Conservation (phyloP, 257 asterid species). For the Solanum medicagineum region DNA sequence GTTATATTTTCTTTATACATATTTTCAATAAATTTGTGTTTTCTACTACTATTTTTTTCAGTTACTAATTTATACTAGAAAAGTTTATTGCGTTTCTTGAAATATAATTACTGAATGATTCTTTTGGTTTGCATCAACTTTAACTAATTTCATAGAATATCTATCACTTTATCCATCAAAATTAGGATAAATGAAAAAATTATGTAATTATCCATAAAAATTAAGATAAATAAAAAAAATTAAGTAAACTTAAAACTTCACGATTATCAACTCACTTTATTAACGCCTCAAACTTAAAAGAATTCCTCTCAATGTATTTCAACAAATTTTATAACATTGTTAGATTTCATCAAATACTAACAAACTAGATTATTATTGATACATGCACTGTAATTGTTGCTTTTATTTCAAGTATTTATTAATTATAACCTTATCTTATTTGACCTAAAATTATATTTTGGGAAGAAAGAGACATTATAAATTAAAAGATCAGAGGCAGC, state of each 20-base stretch:
- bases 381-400: neutral
- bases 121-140: too few relatives aligned
- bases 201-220: neutral
- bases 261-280: too few relatives aligned
- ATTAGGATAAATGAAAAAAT: neutral
- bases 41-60: neutral
- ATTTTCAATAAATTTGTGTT: neutral
- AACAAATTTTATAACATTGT: neutral
- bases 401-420: neutral
- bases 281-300: neutral
- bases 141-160: neutral
- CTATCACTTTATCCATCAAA: neutral
- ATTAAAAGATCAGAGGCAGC: neutral
- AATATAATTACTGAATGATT: too few relatives aligned
- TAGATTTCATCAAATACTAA: neutral
- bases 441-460: neutral
- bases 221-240: neutral
- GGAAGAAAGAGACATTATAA: neutral
- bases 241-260: too few relatives aligned
- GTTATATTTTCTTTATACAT: too few relatives aligned
- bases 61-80: neutral
- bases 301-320: neutral
- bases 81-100: neutral
- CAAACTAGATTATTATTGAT: neutral
- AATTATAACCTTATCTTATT: neutral